Evolutionary conservation across 495 filamentous ascomycete genomes (phyloP), one percentile per base, ranked within the genome.

Genomic region (Penicillium dipodomyicola): DNA sequence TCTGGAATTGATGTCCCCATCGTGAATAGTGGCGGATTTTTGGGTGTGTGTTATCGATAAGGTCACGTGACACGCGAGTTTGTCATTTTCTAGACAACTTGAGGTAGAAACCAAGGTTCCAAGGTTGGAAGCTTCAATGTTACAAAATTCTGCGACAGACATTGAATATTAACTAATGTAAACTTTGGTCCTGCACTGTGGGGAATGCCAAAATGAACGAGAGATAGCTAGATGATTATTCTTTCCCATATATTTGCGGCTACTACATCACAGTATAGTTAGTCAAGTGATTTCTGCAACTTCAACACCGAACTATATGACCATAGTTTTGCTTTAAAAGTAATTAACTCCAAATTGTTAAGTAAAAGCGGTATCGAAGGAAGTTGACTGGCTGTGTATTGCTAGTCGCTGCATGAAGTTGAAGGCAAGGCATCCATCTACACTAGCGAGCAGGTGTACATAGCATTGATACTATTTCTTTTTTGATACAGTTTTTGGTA

Each of bases 1-100:
- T 37, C 54, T 49, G 2, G 35, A n/a, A 15, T 19, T 42, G 54
- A 49, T 27, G 46, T 42, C 40, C 40, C 17, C 44, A 49, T 41
- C 29, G 17, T 33, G 46, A 42, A 51, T 50, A 58, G 63, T 62
- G 65, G 65, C 58, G 58, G 63, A 60, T 63, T 64, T 68, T 68
- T 66, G 48, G 53, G 30, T 42, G 45, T 60, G 57, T 2, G 54
- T 67, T 69, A 67, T 69, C 66, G 66, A 69, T 69, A 69, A 69
- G 59, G 20, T 63, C 66, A 69, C 52, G 33, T 67, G 66, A 20
- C 1, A 12, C 1, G 3, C 0, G 19, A n/a, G 22, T 39, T 23
- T 40, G n/a, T 39, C 14, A 12, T 45, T 45, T 7, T 15, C 1
- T 5, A 7, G 14, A 8, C 35, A 39, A 37, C 23, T 25, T 6